phyloP scores from a whole-genome alignment of 2,329 filamentous ascomycete genomes.

The Ophiostoma tasmaniense region DNA sequence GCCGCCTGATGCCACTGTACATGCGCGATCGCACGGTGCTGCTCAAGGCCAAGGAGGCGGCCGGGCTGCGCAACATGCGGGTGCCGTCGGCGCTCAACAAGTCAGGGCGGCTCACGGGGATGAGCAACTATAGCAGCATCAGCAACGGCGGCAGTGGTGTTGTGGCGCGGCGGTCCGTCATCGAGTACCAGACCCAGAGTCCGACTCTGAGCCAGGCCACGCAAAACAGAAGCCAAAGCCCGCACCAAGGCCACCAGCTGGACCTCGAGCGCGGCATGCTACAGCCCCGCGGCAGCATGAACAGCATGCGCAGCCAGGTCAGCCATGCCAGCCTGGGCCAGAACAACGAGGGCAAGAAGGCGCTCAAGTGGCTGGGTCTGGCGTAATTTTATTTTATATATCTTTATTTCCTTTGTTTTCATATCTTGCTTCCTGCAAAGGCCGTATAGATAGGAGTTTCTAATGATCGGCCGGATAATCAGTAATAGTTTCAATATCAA shows the following conservation, averaged over 20 bases:
- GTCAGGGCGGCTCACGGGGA: constrained; percentile 7
- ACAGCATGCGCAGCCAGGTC: constrained; percentile 10
- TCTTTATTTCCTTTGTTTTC: background rate
- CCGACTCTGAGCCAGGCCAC: background rate
- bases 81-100: constrained; percentile 2
- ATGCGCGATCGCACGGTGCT: constrained; percentile 22
- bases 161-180: background rate
- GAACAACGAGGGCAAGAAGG: constrained; percentile 31
- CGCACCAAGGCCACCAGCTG: background rate
- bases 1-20: constrained; percentile 45
- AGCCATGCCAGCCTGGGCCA: constrained; percentile 18
- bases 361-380: constrained; percentile 45
- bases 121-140: background rate
- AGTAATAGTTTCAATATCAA: background rate
- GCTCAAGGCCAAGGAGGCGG: constrained; percentile 19
- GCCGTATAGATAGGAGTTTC: background rate
- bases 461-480: background rate
- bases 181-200: background rate
- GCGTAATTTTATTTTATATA: constrained; percentile 24
- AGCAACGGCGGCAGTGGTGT: background rate
- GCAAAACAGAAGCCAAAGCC: background rate
- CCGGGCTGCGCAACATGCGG: background rate
- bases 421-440: background rate
- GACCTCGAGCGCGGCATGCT: background rate
- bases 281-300: constrained; percentile 2